Evolutionary conservation across 768 basidiomycete genomes (phyloP).

Genomic region (Neoboletus magnificus): DNA sequence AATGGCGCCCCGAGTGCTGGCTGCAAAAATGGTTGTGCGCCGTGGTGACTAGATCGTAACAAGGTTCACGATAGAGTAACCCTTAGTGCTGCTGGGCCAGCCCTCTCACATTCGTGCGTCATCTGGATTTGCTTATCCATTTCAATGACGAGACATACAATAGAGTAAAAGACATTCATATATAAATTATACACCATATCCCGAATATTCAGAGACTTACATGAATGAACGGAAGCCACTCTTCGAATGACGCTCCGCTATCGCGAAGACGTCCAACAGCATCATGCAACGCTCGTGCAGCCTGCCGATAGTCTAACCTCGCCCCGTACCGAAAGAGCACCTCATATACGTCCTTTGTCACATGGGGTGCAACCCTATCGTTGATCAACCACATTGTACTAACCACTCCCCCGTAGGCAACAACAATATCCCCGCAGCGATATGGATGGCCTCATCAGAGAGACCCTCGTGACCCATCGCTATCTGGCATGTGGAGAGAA

Average conservation of each 20-base stretch:
- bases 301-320: background rate
- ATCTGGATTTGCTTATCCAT: too few relatives aligned
- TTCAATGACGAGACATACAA: too few relatives aligned
- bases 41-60: too few relatives aligned
- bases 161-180: too few relatives aligned
- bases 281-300: background rate
- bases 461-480: background rate
- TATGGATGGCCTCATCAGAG: background rate
- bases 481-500: background rate
- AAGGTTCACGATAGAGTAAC: too few relatives aligned
- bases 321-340: background rate
- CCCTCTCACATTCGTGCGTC: too few relatives aligned
- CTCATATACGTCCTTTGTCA: background rate
- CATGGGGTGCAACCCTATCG: constrained; percentile 22
- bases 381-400: constrained; percentile 45
- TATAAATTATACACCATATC: background rate
- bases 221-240: background rate
- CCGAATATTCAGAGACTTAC: background rate
- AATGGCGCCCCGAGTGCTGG: too few relatives aligned
- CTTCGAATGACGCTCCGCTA: background rate
- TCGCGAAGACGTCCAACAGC: background rate
- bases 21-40: too few relatives aligned
- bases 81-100: too few relatives aligned
- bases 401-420: constrained; percentile 10
- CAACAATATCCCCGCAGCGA: background rate